Evolutionary conservation across 345 rosid genomes (phyloP), one percentile per base, ranked within the genome.

Genomic region (Microcos paniculata): DNA sequence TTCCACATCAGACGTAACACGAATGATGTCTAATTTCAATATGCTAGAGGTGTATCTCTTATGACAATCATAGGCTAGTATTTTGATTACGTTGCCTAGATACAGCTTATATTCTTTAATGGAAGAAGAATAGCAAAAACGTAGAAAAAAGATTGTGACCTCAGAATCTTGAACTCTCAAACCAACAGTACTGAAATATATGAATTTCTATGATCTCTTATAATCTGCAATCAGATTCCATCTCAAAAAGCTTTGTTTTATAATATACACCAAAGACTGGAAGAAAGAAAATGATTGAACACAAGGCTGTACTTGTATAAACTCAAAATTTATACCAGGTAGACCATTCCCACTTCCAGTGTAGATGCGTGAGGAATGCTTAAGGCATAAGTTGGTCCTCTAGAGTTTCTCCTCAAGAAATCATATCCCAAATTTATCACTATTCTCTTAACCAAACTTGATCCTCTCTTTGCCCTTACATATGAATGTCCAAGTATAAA

Each of bases 261-360:
- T 69, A 68, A 79, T 78, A 75, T 69, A 74, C 82, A 77, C 52
- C 9, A 21, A 63, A 56, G 73, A 74, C 15, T 18, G 40, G 18
- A 59, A 52, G 28, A 64, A 42, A 57, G n/a, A 65, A 70, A 64
- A 45, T 9, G 1, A 43, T 33, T 23, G 23, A 77, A 46, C 68
- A 62, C 78, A 62, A 18, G 19, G 18, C 72, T 56, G 59, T 26
- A 43, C 28, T n/a, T 14, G 62, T 52, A 48, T 48, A 35, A 35
- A n/a, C 16, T 64, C 21, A 23, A 31, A 70, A 8, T 51, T 83
- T 76, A 96, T 42, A 96, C 99, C 76, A 69, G 73, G 82, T 93
- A 96, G 30, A 90, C 81, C 99, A 96, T 92, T 73, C 99, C 99
- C 68, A 96, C 99, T 84, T 96, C 98, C 64, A 96, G 80, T 14